Evolutionary conservation across 2,329 filamentous ascomycete genomes (phyloP).

Genomic region (Coniella vitis): DNA sequence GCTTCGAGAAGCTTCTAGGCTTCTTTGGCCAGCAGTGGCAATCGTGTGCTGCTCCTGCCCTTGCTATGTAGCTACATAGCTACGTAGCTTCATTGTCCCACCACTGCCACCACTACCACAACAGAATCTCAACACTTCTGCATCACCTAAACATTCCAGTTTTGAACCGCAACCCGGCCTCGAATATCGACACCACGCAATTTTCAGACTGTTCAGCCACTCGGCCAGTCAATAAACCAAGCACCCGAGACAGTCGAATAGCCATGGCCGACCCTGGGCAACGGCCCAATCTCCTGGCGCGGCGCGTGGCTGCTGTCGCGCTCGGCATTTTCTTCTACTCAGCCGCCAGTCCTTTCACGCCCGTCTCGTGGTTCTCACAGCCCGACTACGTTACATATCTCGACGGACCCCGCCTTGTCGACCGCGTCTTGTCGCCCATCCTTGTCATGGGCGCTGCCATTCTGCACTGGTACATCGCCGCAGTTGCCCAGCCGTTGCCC

Average conservation of each 20-base stretch:
- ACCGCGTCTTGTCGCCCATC: slow-evolving; percentile 12
- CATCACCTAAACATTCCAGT: too few relatives aligned
- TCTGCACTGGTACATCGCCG: slow-evolving; percentile 16
- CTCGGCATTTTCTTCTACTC: slow-evolving; percentile 11
- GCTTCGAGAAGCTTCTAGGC: too few relatives aligned
- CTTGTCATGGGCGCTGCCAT: slow-evolving; percentile 8
- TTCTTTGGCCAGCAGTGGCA: too few relatives aligned
- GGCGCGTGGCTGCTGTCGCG: slow-evolving; percentile 9
- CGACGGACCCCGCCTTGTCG: slow-evolving; percentile 10
- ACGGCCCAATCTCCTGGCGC: slow-evolving; percentile 3
- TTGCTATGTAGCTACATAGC: too few relatives aligned
- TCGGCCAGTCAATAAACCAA: too few relatives aligned
- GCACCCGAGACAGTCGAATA: background rate
- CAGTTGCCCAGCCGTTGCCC: slow-evolving; percentile 1
- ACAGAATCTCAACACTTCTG: too few relatives aligned
- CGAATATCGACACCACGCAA: background rate
- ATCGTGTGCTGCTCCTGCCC: too few relatives aligned
- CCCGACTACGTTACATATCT: slow-evolving; percentile 10
- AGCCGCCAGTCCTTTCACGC: slow-evolving; percentile 2
- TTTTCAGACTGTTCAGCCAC: too few relatives aligned
- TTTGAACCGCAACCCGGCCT: too few relatives aligned
- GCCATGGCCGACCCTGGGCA: slow-evolving; percentile 5
- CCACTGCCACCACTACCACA: too few relatives aligned
- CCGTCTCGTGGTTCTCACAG: slow-evolving; percentile 14
- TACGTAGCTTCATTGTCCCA: too few relatives aligned